Evolutionary conservation across 768 basidiomycete species (phyloP).

Genomic region (Infundibulicybe gibba): DNA sequence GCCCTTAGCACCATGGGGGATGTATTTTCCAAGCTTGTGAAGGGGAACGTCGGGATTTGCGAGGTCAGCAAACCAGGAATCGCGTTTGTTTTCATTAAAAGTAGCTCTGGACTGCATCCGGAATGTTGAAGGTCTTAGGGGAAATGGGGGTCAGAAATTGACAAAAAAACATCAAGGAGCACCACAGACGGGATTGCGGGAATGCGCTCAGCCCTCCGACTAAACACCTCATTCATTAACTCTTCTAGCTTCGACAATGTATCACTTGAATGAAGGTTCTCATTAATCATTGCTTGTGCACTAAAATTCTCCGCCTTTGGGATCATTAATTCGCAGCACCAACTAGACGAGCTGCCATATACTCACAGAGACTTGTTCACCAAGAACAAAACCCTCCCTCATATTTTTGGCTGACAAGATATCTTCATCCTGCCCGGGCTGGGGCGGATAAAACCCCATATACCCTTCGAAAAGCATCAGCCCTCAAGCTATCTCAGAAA

Average conservation of each 20-base stretch:
- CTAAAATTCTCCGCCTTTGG: constrained; percentile 63
- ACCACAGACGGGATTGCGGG: constrained; percentile 61
- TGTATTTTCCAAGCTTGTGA: constrained; percentile 77
- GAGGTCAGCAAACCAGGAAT: constrained; percentile 80
- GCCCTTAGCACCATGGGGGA: constrained; percentile 85
- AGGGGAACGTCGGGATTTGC: constrained; percentile 80
- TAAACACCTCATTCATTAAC: constrained; percentile 74
- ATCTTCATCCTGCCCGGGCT: constrained; percentile 74
- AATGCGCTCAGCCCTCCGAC: constrained; percentile 52
- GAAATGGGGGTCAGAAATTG: not conserved
- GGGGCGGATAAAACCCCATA: constrained; percentile 73
- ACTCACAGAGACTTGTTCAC: constrained; percentile 56
- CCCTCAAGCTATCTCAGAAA: not conserved
- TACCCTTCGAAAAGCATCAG: constrained; percentile 46
- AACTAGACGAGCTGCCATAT: not conserved
- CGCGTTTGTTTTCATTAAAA: constrained; percentile 72
- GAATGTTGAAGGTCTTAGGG: constrained; percentile 57
- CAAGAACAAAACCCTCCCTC: constrained; percentile 58
- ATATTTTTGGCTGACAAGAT: constrained; percentile 60
- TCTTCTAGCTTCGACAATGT: constrained; percentile 62
- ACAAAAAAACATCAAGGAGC: not conserved
- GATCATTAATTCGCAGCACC: not conserved
- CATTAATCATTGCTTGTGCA: constrained; percentile 50
- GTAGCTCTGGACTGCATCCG: constrained; percentile 83
- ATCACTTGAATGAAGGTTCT: constrained; percentile 45